These are phyloP conservation scores for Huiozyma naganishii DNA, from an alignment of 805 yeast genomes.

Conservation along the genomic window DNA sequence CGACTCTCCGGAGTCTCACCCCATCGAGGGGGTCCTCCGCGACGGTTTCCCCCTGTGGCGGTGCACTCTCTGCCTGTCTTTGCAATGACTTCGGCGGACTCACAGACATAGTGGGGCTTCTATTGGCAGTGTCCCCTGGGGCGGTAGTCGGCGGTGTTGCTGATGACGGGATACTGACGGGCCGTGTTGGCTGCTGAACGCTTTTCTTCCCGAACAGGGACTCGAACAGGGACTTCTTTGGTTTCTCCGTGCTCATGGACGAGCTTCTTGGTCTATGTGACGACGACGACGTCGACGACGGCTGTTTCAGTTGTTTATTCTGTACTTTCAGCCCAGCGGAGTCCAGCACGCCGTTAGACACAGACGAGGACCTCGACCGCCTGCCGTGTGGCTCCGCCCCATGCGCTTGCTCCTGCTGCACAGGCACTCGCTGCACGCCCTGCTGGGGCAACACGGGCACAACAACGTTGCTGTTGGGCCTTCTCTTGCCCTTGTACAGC, in stretches of 20 bases:
- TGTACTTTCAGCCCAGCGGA: not conserved
- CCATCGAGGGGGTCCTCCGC: not conserved
- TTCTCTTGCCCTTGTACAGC: slow-evolving; percentile 68
- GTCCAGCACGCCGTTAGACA: slow-evolving; percentile 11
- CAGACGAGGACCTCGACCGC: slow-evolving; percentile 18
- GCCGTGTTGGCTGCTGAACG: not conserved
- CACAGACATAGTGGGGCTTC: not conserved
- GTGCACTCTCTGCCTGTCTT: not conserved
- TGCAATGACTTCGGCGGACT: not conserved
- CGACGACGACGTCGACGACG: not conserved
- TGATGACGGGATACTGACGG: not conserved
- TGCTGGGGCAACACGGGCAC: too few relatives aligned
- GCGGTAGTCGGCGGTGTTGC: not conserved
- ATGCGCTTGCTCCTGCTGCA: not conserved
- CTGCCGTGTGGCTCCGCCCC: not conserved
- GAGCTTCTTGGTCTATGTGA: not conserved
- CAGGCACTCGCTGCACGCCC: not conserved
- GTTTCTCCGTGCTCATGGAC: slow-evolving; percentile 5
- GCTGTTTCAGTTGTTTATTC: slow-evolving; percentile 9
- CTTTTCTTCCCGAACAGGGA: slow-evolving; percentile 19
- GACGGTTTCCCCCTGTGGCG: not conserved
- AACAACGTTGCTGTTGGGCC: not conserved
- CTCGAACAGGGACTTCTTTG: slow-evolving; percentile 21
- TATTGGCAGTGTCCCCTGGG: not conserved
- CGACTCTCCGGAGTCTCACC: slow-evolving; percentile 47